A percentile compares a stretch with the other conserved stretches of the same genome.
Conservation (phyloP, 176 grass and related monocot species). For the Eragrostis nindensis region DNA sequence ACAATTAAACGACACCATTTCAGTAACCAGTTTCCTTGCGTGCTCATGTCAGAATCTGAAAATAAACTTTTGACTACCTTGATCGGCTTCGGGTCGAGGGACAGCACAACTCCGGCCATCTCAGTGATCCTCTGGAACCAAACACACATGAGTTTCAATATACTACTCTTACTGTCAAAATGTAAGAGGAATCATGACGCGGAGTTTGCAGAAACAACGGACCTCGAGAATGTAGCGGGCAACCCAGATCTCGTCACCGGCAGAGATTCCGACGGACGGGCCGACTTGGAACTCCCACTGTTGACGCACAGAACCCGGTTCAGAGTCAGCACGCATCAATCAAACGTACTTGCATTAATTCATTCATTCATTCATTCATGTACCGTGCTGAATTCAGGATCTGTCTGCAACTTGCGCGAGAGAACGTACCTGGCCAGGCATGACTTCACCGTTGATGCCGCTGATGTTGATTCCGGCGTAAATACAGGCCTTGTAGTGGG, state of each 20-base stretch:
- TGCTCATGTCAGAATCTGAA: not conserved
- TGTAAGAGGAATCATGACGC: not conserved
- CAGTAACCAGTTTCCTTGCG: not conserved
- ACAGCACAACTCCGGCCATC: slow-evolving; percentile 82
- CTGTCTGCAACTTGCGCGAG: not conserved
- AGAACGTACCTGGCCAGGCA: slow-evolving; percentile 80
- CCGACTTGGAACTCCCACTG: slow-evolving; percentile 99
- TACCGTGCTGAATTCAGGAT: not conserved
- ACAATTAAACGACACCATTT: no score
- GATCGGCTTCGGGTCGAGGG: slow-evolving; percentile 92
- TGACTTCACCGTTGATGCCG: slow-evolving; percentile 98
- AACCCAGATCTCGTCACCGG: slow-evolving; percentile 69
- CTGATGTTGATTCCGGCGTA: slow-evolving; percentile 96
- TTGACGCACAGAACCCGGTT: slow-evolving; percentile 24
- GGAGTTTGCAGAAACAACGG: not conserved
- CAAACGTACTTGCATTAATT: no score
- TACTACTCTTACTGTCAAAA: no score
- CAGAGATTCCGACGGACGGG: slow-evolving; percentile 83
- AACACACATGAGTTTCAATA: not conserved
- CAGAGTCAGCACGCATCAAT: slow-evolving; percentile 23
- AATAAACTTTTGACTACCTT: slow-evolving; percentile 22
- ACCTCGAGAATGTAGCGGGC: slow-evolving; percentile 92
- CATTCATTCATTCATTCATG: not conserved
- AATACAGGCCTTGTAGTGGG: slow-evolving; percentile 94
- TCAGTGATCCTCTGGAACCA: slow-evolving; percentile 84